Base-by-base conservation (phyloP, 805 yeast genomes). In the Wickerhamomyces canadensis region DNA sequence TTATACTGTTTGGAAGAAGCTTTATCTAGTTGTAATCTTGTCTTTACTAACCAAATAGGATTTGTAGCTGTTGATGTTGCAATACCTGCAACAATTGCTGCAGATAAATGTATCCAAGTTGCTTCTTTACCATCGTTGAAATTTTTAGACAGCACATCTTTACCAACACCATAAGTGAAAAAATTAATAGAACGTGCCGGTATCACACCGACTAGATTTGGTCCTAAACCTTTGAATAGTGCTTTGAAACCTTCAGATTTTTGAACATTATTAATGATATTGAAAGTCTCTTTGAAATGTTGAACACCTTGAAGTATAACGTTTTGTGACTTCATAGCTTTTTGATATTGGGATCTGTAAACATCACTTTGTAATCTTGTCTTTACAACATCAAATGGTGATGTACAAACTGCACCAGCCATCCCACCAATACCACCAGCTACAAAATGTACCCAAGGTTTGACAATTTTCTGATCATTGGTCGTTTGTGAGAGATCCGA, bases 111-210 rank as follows among this genome's bases (percentile, higher is more conserved):
- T 16, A 93, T 77, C 76, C 86, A 76, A 1, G 97, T 78, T 13
- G 80, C 78, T 52, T 89, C 96, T 41, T 80, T 60, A 11, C 89
- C 88, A 36, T 81, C 60, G 58, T 83, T 82, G 61, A 87, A 76
- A 31, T 72, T 67, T 15, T 64, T 64, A 7, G 86, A 71, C n/a
- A 88, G 60, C 13, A 83, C 35, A 18, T 84, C 91, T 54, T 93
- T 93, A 5, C 94, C 78, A n/a, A 85, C 70, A n/a, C 97, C 96
- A 58, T 93, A 93, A 0, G 97, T 87, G 68, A 89, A 89, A 59
- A 93, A 93, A 61, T 93, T 93, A 46, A 93, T 94, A 21, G 96
- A 84, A 58, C 99, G 73, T 2, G 99, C 98, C 0, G 99, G 99
- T 29, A 93, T 91, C 13, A 93, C 98, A 37, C 99, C 99, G 14